Percentiles rank a stretch among this genome's conserved stretches.
Evolutionary conservation across 1,139 yeast genomes (phyloP).

Genomic region (Hansenula sp.): DNA sequence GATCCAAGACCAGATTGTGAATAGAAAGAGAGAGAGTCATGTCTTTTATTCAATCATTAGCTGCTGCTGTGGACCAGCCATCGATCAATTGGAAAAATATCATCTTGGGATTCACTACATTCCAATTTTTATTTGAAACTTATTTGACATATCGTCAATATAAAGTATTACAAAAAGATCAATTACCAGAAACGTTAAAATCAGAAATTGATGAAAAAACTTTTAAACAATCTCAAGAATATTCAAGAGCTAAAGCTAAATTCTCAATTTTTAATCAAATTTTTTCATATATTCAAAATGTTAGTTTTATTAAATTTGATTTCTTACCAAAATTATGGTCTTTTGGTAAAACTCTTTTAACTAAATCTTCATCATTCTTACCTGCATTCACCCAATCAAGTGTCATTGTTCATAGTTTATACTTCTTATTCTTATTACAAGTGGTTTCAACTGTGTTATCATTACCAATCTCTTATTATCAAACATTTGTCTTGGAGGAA

Average conservation of each 20-base stretch:
- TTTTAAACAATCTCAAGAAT: conserved; percentile 72
- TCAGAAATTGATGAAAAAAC: conserved; percentile 68
- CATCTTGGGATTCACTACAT: conserved; percentile 69
- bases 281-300: conserved; percentile 50
- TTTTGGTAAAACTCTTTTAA: conserved; percentile 39
- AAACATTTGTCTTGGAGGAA: conserved; percentile 86
- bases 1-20: too few relatives aligned
- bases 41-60: conserved; percentile 32
- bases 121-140: conserved; percentile 70
- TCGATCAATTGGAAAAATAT: conserved; percentile 74
- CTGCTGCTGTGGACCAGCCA: conserved; percentile 45
- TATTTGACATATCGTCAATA: conserved; percentile 77
- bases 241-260: conserved; percentile 76
- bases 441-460: conserved; percentile 46
- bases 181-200: conserved; percentile 58
- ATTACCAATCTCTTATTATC: conserved; percentile 69
- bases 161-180: conserved; percentile 52
- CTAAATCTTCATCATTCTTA: conserved; percentile 20
- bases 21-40: conserved; percentile 14
- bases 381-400: conserved; percentile 40
- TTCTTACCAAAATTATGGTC: conserved; percentile 69
- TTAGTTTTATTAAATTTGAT: conserved; percentile 56
- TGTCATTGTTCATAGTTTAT: conserved; percentile 61
- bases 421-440: conserved; percentile 51
- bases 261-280: conserved; percentile 59